These are phyloP conservation scores for Brassica juncea DNA, from an alignment of 345 rosid genomes.

Conservation along the genomic window DNA sequence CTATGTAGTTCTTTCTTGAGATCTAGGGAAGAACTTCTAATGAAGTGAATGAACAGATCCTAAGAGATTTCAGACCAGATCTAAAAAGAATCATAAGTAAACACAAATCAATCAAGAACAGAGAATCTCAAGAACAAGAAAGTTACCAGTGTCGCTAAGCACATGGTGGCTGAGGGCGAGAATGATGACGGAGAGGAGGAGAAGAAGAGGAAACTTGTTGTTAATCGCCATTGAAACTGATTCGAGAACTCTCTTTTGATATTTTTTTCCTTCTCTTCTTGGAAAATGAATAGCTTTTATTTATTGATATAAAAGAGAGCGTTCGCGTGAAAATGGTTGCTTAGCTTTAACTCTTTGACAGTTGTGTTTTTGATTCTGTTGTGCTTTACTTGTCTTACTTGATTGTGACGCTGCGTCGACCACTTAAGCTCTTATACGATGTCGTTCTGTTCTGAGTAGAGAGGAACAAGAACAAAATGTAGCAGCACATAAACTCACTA, in stretches of 20 bases:
- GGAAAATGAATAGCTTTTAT: conserved; percentile 4
- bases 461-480: not conserved
- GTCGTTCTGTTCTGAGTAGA: conserved; percentile 6
- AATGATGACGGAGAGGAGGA: conserved; percentile 43
- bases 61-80: conserved; percentile 14
- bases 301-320: conserved; percentile 6
- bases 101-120: too few relatives aligned
- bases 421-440: not conserved
- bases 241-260: conserved; percentile 8
- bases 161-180: conserved; percentile 44
- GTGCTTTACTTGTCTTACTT: conserved; percentile 25
- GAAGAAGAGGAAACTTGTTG: conserved; percentile 43
- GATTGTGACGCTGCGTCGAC: conserved; percentile 26
- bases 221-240: conserved; percentile 49
- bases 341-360: conserved; percentile 32
- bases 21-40: not conserved
- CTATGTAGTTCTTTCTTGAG: not conserved
- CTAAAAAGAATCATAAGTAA: not conserved
- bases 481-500: conserved; percentile 4
- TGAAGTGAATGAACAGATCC: conserved; percentile 18
- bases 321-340: conserved; percentile 18
- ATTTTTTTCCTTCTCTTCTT: too few relatives aligned
- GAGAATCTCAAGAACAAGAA: not conserved
- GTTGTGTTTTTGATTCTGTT: conserved; percentile 28
- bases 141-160: conserved; percentile 45